Conservation (phyloP, 1,284 basidiomycete species). For the Gymnopus androsaceus region DNA sequence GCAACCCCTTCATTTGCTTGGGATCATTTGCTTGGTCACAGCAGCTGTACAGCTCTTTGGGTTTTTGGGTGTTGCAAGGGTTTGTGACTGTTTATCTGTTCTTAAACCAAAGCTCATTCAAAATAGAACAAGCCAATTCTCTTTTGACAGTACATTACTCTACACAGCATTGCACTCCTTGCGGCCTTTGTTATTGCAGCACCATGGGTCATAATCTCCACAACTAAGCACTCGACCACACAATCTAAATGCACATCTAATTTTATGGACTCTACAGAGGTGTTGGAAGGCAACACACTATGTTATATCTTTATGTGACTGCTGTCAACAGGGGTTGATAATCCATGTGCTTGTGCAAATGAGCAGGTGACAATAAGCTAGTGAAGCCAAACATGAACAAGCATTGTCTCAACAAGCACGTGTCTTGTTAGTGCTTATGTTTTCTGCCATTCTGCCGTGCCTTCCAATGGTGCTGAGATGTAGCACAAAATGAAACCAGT, state of each 20-base stretch:
- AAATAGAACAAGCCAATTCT: conserved; percentile 74
- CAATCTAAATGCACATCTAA: conserved; percentile 63
- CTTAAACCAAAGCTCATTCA: conserved; percentile 5
- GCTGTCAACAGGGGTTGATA: no score
- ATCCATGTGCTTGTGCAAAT: no score
- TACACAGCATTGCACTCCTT: conserved; percentile 62
- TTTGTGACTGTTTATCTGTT: conserved; percentile 32
- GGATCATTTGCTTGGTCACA: conserved; percentile 71
- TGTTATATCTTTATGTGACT: conserved; percentile 89
- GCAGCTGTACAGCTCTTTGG: conserved; percentile 78
- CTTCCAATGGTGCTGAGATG: no score
- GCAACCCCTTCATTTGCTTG: conserved; percentile 74
- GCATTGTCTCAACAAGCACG: no score
- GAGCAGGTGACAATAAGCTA: no score
- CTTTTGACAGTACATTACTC: conserved; percentile 73
- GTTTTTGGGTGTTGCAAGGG: conserved; percentile 78
- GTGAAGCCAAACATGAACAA: no score
- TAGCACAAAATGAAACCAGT: no score
- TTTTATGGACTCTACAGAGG: conserved; percentile 54
- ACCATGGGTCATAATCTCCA: conserved; percentile 80
- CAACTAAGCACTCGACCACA: conserved; percentile 70
- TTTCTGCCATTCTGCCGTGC: no score
- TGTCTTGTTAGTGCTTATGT: no score
- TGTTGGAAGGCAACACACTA: conserved; percentile 63
- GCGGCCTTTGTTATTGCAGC: conserved; percentile 76